Conservation (phyloP, 345 rosid species). For the Angophora floribunda region DNA sequence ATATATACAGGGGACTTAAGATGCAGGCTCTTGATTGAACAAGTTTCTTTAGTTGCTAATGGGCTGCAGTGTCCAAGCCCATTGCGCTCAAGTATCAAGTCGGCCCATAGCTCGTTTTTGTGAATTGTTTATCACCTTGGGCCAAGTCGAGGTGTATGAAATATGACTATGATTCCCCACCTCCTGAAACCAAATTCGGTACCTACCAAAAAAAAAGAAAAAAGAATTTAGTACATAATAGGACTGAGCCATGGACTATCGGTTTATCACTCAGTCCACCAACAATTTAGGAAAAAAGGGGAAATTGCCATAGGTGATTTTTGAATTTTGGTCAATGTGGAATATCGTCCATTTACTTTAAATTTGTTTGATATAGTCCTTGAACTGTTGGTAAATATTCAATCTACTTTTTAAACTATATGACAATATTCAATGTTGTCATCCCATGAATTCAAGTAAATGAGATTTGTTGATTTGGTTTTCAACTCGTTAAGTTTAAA, state of each 20-base stretch:
- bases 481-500: neutral
- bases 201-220: neutral
- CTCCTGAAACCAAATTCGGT: neutral
- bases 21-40: neutral
- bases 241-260: neutral
- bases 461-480: neutral
- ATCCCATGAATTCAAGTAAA: neutral
- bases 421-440: neutral
- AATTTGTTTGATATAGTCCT: neutral
- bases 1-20: neutral
- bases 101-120: neutral
- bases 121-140: neutral
- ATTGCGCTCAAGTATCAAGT: neutral
- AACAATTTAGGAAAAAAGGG: neutral
- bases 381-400: neutral
- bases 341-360: fast-evolving
- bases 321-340: neutral
- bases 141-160: neutral
- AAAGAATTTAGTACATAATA: too few species aligned
- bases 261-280: neutral
- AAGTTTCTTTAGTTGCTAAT: neutral
- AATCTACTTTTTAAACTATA: neutral
- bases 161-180: neutral
- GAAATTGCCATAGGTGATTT: neutral
- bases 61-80: neutral